Percentiles rank a stretch among this genome's conserved stretches.
phyloP scores from a whole-genome alignment of 495 filamentous ascomycete genomes.

The Parathielavia hyrcaniae region DNA sequence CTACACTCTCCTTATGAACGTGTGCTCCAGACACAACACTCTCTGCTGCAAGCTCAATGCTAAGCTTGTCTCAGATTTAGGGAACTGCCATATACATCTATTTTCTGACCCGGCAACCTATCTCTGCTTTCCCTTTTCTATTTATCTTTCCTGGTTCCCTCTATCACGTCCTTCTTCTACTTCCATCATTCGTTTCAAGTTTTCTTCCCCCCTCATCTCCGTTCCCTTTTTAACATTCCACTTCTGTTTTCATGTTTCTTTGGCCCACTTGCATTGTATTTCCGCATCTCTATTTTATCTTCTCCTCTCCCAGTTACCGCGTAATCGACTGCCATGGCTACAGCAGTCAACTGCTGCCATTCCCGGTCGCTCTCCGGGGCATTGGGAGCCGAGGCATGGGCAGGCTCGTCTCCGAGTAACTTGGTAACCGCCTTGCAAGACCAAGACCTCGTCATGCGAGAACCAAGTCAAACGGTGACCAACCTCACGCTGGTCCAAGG shows the following conservation, averaged over 20 bases:
- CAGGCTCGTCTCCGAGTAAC: not conserved
- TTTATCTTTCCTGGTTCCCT: not conserved
- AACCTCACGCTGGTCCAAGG: conserved; percentile 4
- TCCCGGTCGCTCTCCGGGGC: not conserved
- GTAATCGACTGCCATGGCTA: not conserved
- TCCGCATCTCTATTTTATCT: not conserved
- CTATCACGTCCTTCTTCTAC: no score
- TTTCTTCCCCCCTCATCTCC: no score
- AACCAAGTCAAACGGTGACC: not conserved
- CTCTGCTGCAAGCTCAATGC: not conserved
- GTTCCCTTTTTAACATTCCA: no score
- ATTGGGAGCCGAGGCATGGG: not conserved
- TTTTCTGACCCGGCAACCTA: not conserved
- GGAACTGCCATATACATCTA: not conserved
- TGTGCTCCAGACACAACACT: not conserved
- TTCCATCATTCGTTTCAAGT: no score
- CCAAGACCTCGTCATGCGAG: not conserved
- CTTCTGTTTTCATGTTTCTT: no score
- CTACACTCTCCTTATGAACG: not conserved
- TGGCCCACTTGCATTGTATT: no score
- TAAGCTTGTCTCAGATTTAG: not conserved
- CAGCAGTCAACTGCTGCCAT: not conserved
- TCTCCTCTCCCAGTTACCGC: not conserved
- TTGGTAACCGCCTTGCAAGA: not conserved
- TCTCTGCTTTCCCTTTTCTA: not conserved